These are phyloP conservation scores for Fusarium staphyleae DNA, from an alignment of 2,329 filamentous ascomycete genomes.

Conservation along the genomic window DNA sequence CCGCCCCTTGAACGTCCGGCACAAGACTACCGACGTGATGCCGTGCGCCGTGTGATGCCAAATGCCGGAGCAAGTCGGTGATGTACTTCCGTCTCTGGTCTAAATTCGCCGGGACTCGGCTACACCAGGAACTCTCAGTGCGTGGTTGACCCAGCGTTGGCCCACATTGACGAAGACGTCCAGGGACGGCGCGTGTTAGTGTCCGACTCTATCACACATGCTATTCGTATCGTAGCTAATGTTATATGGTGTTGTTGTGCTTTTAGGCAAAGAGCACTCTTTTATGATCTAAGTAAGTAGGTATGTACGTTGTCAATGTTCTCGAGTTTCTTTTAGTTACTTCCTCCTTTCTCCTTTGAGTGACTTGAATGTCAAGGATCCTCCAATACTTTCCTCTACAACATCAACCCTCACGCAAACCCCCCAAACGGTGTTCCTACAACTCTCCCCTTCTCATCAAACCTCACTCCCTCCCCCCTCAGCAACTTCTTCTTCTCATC, in stretches of 20 bases:
- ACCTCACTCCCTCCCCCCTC: conserved; percentile 67
- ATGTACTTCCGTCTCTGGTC: conserved; percentile 35
- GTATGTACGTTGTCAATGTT: too few species aligned
- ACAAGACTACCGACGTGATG: conserved; percentile 36
- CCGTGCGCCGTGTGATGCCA: not conserved
- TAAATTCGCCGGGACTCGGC: conserved; percentile 32
- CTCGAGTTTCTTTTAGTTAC: too few species aligned
- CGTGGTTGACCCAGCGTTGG: conserved; percentile 22
- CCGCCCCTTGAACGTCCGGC: conserved; percentile 19
- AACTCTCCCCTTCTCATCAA: conserved; percentile 67
- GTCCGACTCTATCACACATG: not conserved
- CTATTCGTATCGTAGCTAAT: not conserved
- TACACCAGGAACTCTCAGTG: conserved; percentile 25
- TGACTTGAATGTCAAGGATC: too few species aligned
- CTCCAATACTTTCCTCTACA: not conserved
- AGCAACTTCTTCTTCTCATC: conserved; percentile 70
- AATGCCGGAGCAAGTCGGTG: conserved; percentile 4
- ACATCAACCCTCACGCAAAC: conserved; percentile 24
- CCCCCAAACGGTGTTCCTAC: conserved; percentile 59
- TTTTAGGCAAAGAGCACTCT: not conserved
- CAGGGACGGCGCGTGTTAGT: conserved; percentile 5
- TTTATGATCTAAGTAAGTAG: too few species aligned
- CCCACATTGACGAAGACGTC: conserved; percentile 26
- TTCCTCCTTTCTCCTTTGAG: too few species aligned
- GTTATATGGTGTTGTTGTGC: not conserved